Evolutionary conservation across 2,329 filamentous ascomycete genomes (phyloP).

Genomic region (Botrytis squamosa): DNA sequence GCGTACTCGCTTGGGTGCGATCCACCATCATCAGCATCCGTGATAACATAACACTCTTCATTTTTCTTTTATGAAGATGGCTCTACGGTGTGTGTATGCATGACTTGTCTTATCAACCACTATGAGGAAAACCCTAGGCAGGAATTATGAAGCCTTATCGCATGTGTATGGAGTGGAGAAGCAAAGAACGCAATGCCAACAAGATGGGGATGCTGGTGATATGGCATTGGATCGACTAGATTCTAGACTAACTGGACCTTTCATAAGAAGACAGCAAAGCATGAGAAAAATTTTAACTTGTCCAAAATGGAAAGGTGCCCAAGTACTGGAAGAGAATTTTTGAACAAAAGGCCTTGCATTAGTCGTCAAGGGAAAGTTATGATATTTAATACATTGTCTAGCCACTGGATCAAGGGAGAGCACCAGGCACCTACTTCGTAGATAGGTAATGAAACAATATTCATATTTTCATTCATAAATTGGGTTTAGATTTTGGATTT

Average conservation of each 20-base stretch:
- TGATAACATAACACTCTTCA: neutral
- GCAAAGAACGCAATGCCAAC: constrained; percentile 17
- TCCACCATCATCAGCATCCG: neutral
- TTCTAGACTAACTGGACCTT: neutral
- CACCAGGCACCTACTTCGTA: neutral
- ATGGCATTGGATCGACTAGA: constrained; percentile 15
- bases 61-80: neutral
- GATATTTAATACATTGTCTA: neutral
- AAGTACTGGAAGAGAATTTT: constrained; percentile 9
- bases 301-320: neutral
- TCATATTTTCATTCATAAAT: neutral
- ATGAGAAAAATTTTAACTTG: neutral
- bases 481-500: neutral
- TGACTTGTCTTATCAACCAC: neutral
- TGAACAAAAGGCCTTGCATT: neutral
- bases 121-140: neutral
- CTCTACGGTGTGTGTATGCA: neutral
- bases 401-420: neutral
- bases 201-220: constrained; percentile 18
- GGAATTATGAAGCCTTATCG: constrained; percentile 13
- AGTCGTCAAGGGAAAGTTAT: neutral
- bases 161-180: constrained; percentile 13
- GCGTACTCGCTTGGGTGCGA: neutral
- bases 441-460: neutral
- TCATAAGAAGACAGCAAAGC: constrained; percentile 20